Percentiles rank a stretch among this genome's conserved stretches.
phyloP scores from a whole-genome alignment of 371 early-diverging fungal genomes.

The Mortierella sp. region DNA sequence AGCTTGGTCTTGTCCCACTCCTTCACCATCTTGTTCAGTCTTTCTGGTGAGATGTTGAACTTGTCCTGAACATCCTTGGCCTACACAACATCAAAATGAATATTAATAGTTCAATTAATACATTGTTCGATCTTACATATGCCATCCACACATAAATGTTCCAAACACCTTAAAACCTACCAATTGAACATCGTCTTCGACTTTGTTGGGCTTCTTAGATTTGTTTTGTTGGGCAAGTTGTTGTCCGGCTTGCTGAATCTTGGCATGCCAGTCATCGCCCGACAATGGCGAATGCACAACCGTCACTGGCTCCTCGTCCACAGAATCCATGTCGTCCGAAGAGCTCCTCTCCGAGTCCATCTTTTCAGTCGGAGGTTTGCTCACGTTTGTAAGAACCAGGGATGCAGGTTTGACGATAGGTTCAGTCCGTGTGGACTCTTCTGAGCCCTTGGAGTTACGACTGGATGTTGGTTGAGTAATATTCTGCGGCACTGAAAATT shows the following conservation, averaged over 20 bases:
- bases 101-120: background rate
- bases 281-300: conserved; percentile 38
- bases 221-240: conserved; percentile 13
- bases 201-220: conserved; percentile 23
- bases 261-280: conserved; percentile 38
- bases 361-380: conserved; percentile 1
- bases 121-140: background rate
- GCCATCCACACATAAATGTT: no score
- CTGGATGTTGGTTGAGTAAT: background rate
- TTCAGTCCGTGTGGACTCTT: background rate
- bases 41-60: conserved; percentile 73
- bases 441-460: background rate
- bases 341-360: conserved; percentile 16
- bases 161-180: conserved; percentile 26
- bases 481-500: conserved; percentile 15
- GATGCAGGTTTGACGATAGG: conserved; percentile 18
- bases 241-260: conserved; percentile 38
- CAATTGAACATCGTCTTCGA: conserved; percentile 60
- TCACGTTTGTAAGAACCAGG: background rate
- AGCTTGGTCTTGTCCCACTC: conserved; percentile 62
- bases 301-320: conserved; percentile 36
- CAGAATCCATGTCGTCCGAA: conserved; percentile 21
- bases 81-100: conserved; percentile 34
- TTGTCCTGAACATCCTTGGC: conserved; percentile 72
- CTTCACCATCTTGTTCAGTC: conserved; percentile 68